These are phyloP conservation scores for Starmerella ratchasimensis DNA, from an alignment of 805 yeast genomes.

Conservation along the genomic window DNA sequence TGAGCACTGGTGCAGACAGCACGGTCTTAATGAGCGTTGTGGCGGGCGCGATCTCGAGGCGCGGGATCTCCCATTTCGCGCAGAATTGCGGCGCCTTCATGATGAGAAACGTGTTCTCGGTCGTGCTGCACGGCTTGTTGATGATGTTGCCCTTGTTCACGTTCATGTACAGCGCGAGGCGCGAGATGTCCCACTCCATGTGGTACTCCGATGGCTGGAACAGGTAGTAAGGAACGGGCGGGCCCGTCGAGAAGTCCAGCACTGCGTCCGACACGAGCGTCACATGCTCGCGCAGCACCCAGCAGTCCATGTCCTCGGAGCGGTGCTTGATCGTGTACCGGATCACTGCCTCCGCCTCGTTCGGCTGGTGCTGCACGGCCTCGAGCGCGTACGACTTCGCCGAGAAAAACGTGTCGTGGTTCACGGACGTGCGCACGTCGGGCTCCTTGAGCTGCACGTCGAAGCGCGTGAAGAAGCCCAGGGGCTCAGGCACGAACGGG, in stretches of 20 bases:
- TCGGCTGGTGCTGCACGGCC: constrained; percentile 54
- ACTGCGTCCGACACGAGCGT: constrained; percentile 56
- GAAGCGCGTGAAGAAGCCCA: constrained; percentile 40
- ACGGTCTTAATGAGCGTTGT: constrained; percentile 17
- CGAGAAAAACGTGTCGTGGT: constrained; percentile 64
- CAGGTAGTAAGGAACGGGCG: constrained; percentile 47
- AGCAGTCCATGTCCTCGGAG: constrained; percentile 43
- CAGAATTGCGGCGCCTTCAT: constrained; percentile 49
- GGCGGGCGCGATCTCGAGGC: constrained; percentile 29
- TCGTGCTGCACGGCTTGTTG: constrained; percentile 73
- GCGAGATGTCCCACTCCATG: constrained; percentile 43
- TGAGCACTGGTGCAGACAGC: constrained; percentile 38
- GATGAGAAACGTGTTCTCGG: constrained; percentile 63
- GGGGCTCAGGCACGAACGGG: constrained; percentile 22
- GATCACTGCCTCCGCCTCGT: constrained; percentile 70
- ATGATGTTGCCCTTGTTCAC: constrained; percentile 81
- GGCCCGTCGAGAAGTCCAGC: constrained; percentile 65
- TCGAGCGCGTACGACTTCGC: constrained; percentile 44
- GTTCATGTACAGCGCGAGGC: constrained; percentile 54
- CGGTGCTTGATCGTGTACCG: constrained; percentile 48
- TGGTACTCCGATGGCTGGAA: constrained; percentile 60
- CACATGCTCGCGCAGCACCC: constrained; percentile 69
- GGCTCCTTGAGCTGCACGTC: constrained; percentile 37
- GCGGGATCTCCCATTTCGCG: constrained; percentile 42
- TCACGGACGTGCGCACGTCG: constrained; percentile 69